phyloP scores from a whole-genome alignment of 768 basidiomycete species.

The Boletus pseudo-olivaceus region DNA sequence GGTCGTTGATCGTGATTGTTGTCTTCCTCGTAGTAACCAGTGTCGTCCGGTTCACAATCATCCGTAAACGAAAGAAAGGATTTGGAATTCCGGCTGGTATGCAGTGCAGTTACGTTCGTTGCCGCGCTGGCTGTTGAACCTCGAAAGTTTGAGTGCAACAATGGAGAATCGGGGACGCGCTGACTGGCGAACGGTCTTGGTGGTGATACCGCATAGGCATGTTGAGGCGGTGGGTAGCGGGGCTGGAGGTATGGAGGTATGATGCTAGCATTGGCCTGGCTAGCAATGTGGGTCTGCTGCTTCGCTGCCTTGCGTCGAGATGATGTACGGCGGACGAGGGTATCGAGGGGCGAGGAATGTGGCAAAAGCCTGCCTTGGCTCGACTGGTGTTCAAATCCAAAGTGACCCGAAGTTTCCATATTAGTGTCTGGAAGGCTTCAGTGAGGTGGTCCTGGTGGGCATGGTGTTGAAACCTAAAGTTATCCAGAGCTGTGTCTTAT shows the following conservation, averaged over 20 bases:
- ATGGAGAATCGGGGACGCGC: slow-evolving; percentile 39
- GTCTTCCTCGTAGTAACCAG: slow-evolving; percentile 39
- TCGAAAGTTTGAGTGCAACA: slow-evolving; percentile 49
- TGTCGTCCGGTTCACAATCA: slow-evolving; percentile 31
- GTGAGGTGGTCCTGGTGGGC: neutral
- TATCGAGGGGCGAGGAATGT: slow-evolving; percentile 56
- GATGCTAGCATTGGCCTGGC: neutral
- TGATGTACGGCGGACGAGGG: slow-evolving; percentile 54
- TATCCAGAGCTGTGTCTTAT: slow-evolving; percentile 1
- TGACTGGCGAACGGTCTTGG: slow-evolving; percentile 8
- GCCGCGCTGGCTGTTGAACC: slow-evolving; percentile 37
- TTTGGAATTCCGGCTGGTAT: slow-evolving; percentile 16
- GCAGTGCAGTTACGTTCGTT: slow-evolving; percentile 16
- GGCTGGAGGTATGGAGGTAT: slow-evolving; percentile 11
- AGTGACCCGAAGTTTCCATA: slow-evolving; percentile 15
- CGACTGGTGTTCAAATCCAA: slow-evolving; percentile 16
- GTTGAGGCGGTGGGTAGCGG: slow-evolving; percentile 1
- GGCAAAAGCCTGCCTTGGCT: slow-evolving; percentile 30
- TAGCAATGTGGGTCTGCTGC: neutral
- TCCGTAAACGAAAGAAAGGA: slow-evolving; percentile 30
- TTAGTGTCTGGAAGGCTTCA: slow-evolving; percentile 10
- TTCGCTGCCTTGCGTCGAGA: slow-evolving; percentile 33
- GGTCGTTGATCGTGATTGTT: slow-evolving; percentile 34
- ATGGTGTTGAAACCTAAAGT: slow-evolving; percentile 9
- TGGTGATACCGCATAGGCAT: slow-evolving; percentile 1